A percentile compares a stretch with the other conserved stretches of the same genome.
Evolutionary conservation across 352 stramenopile genomes (phyloP).

Genomic region (Phytophthora pistaciae): DNA sequence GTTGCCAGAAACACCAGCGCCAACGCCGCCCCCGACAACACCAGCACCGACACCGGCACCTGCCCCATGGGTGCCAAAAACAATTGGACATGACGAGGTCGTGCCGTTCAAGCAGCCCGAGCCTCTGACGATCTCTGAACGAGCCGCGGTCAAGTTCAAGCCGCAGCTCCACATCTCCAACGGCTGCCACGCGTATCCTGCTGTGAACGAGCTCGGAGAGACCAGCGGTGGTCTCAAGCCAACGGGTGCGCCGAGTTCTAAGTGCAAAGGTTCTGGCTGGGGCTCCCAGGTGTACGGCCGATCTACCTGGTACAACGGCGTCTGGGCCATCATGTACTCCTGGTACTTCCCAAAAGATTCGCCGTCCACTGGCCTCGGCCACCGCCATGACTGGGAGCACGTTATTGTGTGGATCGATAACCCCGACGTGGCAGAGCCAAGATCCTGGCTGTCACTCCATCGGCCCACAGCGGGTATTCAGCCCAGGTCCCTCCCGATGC

Average conservation of each 20-base stretch:
- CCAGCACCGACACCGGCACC: not conserved
- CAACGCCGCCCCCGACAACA: not conserved
- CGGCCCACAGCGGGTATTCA: not conserved
- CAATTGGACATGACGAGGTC: not conserved
- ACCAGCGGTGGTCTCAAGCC: not conserved
- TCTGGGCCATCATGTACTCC: constrained; percentile 6
- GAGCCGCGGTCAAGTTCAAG: constrained; percentile 4
- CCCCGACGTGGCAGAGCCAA: not conserved
- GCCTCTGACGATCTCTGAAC: not conserved
- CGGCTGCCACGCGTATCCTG: not conserved
- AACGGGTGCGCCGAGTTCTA: constrained; percentile 1
- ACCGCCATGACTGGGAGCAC: constrained; percentile 1
- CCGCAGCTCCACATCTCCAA: constrained; percentile 2
- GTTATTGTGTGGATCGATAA: not conserved
- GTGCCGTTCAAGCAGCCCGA: constrained; percentile 3
- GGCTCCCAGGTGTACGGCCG: not conserved
- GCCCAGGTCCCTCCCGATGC: not conserved
- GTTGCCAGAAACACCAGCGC: not conserved
- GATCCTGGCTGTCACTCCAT: constrained; percentile 2
- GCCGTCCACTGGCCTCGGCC: not conserved
- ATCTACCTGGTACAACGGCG: constrained; percentile 2
- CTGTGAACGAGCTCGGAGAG: not conserved
- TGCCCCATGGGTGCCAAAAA: not conserved
- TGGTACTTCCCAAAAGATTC: constrained; percentile 6
- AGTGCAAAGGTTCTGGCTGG: constrained; percentile 2